phyloP scores from a whole-genome alignment of 768 basidiomycete genomes.

The Phallus indusiatus region DNA sequence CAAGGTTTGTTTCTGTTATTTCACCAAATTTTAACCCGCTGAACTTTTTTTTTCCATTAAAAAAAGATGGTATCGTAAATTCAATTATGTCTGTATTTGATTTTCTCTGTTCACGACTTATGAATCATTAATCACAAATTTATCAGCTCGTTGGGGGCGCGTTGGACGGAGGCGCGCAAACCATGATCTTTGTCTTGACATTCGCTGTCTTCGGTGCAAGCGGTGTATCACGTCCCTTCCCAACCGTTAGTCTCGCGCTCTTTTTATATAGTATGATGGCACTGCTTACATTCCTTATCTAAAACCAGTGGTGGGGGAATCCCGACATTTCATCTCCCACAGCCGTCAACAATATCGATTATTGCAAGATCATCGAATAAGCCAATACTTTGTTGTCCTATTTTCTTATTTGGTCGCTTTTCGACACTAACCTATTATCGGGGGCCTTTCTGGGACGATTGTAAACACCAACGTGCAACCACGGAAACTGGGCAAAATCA shows the following conservation, averaged over 20 bases:
- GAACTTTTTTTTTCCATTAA: not conserved
- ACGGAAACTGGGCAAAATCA: not conserved
- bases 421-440: not conserved
- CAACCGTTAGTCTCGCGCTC: conserved; percentile 15
- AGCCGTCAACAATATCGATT: conserved; percentile 7
- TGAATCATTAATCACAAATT: not conserved
- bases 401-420: not conserved
- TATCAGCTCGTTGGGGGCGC: conserved; percentile 47
- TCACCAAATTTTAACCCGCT: not conserved
- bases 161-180: conserved; percentile 55
- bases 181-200: conserved; percentile 54
- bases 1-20: conserved; percentile 22
- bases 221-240: conserved; percentile 40
- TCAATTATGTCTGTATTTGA: not conserved
- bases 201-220: conserved; percentile 59
- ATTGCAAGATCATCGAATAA: conserved; percentile 2
- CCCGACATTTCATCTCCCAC: conserved; percentile 1
- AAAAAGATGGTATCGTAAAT: conserved; percentile 45
- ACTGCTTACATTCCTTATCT: not conserved
- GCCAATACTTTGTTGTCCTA: not conserved
- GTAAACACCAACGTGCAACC: too few relatives aligned
- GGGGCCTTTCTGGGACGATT: too few relatives aligned
- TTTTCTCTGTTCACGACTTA: too few relatives aligned
- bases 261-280: not conserved
- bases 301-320: conserved; percentile 8